Base-by-base conservation (phyloP, 2,329 filamentous ascomycete species). In the Hymenoscyphus albidus region DNA sequence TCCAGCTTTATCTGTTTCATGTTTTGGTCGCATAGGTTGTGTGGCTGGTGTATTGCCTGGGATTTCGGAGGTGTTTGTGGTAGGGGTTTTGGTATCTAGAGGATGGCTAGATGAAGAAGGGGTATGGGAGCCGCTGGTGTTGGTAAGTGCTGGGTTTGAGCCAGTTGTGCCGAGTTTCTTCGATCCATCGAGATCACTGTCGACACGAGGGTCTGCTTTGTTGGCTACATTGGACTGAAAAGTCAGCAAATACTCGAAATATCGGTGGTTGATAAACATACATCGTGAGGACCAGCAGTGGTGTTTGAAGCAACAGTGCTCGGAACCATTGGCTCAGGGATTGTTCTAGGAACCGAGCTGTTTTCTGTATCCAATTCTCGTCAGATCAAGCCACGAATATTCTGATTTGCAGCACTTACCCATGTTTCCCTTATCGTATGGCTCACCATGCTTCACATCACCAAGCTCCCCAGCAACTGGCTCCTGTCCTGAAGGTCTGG, bases 381-480 rank as follows among this genome's bases (percentile, higher is more conserved):
- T 57, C 35, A 57, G 59, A 31, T 55, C 58, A 35, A 57, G 48
- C 13, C 22, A 54, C 2, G 22, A 12, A 22, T 2, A 14, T 31
- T 57, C 7, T 7, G 16, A 13, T 5, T 12, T 35, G 12, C 13
- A 38, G 32, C 18, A 63, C 78, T 70, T 76, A 86, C 81, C 83
- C 80, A 85, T 82, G 75, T 95, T 95, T 59, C 92, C 92, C 64
- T 86, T 86, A 74, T 95, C 92, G 71, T 88, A 96, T 0, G 92
- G 92, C 75, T 94, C 88, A 13, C 84, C 85, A 55, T 81, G 82
- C 31, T 83, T 82, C 4, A 90, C 89, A 74, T 88, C 80, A 48
- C 92, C 92, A 64, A 82, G 79, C 61, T 85, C 79, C 27, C 92
- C 92, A 22, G 90, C 89, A 56, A 93, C 76, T 18, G 92, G 92